phyloP scores from a whole-genome alignment of 2,329 filamentous ascomycete species.

The Xylariales sp. region DNA sequence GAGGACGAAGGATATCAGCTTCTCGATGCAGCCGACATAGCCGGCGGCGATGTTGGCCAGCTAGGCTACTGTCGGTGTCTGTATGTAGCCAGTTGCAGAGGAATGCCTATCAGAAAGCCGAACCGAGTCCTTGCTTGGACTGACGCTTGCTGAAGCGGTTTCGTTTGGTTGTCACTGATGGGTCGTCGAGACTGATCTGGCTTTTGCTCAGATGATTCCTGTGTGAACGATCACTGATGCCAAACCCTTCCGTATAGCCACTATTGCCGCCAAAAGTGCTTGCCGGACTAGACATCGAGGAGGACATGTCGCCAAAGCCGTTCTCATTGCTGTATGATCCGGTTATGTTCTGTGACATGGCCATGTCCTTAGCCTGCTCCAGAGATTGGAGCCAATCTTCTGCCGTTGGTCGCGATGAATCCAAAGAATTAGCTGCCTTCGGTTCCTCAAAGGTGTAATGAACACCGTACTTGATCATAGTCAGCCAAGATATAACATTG shows the following conservation, averaged over 20 bases:
- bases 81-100: too few species aligned
- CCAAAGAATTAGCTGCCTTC: constrained; percentile 58
- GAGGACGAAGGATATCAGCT: too few species aligned
- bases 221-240: constrained; percentile 45
- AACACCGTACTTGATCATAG: constrained; percentile 50
- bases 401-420: constrained; percentile 61
- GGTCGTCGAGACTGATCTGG: constrained; percentile 51
- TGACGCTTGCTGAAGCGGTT: constrained; percentile 86
- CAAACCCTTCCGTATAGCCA: constrained; percentile 48
- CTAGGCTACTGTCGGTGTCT: too few species aligned
- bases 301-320: constrained; percentile 63
- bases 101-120: constrained; percentile 79
- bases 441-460: constrained; percentile 91
- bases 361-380: constrained; percentile 81
- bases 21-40: too few species aligned
- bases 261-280: constrained; percentile 63
- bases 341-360: constrained; percentile 64
- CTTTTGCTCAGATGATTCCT: constrained; percentile 57
- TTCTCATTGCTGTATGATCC: constrained; percentile 64
- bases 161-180: constrained; percentile 41
- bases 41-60: too few species aligned
- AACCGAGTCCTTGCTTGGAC: constrained; percentile 88
- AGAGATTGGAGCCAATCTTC: constrained; percentile 92
- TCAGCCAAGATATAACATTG: constrained; percentile 45
- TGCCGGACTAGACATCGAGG: constrained; percentile 69